Conservation (phyloP, 1,139 yeast genomes). For the Saccharomyces hybrid region DNA sequence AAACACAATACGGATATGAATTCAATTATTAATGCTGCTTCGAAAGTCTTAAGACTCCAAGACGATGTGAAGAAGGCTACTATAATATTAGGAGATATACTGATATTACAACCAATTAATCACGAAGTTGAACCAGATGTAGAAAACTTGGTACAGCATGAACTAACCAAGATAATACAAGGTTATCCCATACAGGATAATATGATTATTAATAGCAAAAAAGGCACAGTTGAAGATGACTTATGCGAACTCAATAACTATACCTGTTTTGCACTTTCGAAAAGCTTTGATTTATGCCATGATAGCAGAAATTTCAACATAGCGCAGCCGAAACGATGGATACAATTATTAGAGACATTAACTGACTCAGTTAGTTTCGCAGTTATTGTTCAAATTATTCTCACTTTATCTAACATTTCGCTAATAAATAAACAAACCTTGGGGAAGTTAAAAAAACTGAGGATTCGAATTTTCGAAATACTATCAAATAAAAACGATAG, state of each 20-base stretch:
- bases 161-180: not conserved
- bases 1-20: not conserved
- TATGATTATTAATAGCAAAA: not conserved
- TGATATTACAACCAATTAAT: not conserved
- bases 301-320: conserved; percentile 5
- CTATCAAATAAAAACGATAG: conserved; percentile 1
- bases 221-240: not conserved
- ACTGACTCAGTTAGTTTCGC: not conserved
- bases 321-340: not conserved
- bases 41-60: not conserved
- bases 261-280: conserved; percentile 3
- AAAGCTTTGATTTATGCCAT: conserved; percentile 10
- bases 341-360: not conserved
- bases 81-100: not conserved
- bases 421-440: conserved; percentile 16
- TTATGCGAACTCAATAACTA: not conserved
- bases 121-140: not conserved
- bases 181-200: not conserved
- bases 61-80: not conserved
- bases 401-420: conserved; percentile 15
- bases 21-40: not conserved
- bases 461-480: conserved; percentile 7
- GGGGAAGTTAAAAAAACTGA: conserved; percentile 9
- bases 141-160: not conserved
- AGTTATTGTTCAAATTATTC: conserved; percentile 12